Conservation (phyloP, 2,329 filamentous ascomycete genomes). For the Cladophialophora bantiana region DNA sequence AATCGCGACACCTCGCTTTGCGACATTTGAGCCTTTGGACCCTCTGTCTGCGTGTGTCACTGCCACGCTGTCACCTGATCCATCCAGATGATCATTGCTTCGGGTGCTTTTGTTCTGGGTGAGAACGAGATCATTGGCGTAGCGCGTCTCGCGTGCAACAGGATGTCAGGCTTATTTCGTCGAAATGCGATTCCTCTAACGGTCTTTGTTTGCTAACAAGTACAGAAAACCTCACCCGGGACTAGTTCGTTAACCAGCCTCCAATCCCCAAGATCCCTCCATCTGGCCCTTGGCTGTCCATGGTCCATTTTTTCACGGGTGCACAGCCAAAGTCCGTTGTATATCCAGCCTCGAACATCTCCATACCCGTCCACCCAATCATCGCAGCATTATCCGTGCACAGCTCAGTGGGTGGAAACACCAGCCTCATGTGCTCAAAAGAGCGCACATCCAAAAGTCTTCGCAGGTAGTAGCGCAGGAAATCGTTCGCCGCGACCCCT, state of each 20-base stretch:
- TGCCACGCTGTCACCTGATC: not conserved
- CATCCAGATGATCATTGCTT: not conserved
- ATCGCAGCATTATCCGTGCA: constrained; percentile 98
- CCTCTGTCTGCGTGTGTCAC: not conserved
- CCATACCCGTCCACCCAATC: constrained; percentile 92
- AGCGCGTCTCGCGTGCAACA: not conserved
- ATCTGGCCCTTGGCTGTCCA: constrained; percentile 67
- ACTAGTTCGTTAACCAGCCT: constrained; percentile 53
- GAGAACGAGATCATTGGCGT: not conserved
- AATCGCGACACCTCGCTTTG: constrained; percentile 15
- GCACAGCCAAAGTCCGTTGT: constrained; percentile 66
- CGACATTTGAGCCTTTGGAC: constrained; percentile 13
- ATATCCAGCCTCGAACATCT: constrained; percentile 87
- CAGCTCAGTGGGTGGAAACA: constrained; percentile 76
- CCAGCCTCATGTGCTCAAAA: constrained; percentile 65
- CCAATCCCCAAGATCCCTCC: constrained; percentile 71
- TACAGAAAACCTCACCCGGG: too few relatives aligned
- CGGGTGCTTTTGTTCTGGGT: not conserved
- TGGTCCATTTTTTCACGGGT: constrained; percentile 73
- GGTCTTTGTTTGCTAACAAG: not conserved
- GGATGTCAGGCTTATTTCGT: not conserved
- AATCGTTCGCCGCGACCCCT: constrained; percentile 86
- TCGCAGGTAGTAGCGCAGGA: constrained; percentile 71
- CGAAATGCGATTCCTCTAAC: constrained; percentile 27
- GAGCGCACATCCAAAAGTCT: constrained; percentile 72